Evolutionary conservation across 352 stramenopile genomes (phyloP).

Genomic region (Globisporangium nodosum): DNA sequence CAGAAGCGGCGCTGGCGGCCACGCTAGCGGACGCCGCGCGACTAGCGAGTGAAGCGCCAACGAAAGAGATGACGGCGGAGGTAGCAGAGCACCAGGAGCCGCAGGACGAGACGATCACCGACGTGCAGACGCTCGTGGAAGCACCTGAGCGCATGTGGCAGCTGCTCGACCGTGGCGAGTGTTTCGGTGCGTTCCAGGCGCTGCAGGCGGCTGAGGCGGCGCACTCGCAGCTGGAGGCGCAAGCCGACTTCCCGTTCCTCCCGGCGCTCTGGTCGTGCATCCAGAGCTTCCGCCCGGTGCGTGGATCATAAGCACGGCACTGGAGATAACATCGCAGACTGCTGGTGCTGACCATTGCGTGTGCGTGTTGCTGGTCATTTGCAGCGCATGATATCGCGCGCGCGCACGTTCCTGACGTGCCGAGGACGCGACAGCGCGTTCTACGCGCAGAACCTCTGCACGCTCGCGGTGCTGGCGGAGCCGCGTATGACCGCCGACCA

Average conservation of each 20-base stretch:
- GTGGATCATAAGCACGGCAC: background rate
- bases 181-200: conserved; percentile 38
- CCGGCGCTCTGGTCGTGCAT: conserved; percentile 59
- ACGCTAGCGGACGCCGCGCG: conserved; percentile 19
- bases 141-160: conserved; percentile 69
- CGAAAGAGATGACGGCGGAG: background rate
- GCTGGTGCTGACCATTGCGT: conserved; percentile 1
- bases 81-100: background rate
- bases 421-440: conserved; percentile 49
- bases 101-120: background rate
- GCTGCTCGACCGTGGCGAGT: conserved; percentile 55
- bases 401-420: conserved; percentile 42
- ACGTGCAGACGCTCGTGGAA: conserved; percentile 46
- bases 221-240: conserved; percentile 17
- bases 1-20: conserved; percentile 35
- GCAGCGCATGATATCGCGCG: conserved; percentile 45
- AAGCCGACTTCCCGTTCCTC: conserved; percentile 52
- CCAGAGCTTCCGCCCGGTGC: conserved; percentile 53
- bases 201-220: conserved; percentile 36
- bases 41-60: background rate
- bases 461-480: conserved; percentile 33
- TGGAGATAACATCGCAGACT: background rate
- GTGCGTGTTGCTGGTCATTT: background rate
- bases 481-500: conserved; percentile 20
- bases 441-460: conserved; percentile 61